phyloP scores from a whole-genome alignment of 106 monocot species.

The Acanthochlamys bracteata region DNA sequence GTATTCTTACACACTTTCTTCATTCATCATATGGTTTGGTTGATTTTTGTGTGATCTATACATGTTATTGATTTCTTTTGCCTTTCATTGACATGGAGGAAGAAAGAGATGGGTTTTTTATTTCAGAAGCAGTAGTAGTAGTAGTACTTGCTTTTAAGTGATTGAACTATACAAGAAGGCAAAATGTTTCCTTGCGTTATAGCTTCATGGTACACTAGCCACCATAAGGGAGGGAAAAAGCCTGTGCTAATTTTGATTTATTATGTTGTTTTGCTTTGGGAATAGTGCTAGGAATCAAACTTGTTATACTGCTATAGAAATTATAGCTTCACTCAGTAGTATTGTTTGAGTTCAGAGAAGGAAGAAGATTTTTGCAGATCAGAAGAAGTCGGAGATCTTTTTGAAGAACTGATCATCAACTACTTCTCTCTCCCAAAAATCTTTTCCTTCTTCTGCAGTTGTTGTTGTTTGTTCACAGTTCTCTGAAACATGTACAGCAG shows the following conservation, averaged over 20 bases:
- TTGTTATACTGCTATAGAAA: no score
- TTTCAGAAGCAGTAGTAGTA: not conserved
- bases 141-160: not conserved
- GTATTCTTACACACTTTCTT: not conserved
- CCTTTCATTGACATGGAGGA: no score
- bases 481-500: no score
- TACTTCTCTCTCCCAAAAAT: no score
- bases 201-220: slow-evolving; percentile 6
- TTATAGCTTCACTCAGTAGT: not conserved
- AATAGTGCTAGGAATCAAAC: not conserved
- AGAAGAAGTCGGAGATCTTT: no score
- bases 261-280: not conserved
- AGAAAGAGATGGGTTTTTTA: not conserved
- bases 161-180: slow-evolving; percentile 3
- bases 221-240: not conserved
- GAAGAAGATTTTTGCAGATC: not conserved
- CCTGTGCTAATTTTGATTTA: not conserved
- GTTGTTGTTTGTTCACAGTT: no score
- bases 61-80: not conserved
- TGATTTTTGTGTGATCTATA: not conserved
- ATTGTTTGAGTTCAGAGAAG: not conserved
- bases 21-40: not conserved
- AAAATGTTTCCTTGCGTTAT: not conserved
- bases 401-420: no score
- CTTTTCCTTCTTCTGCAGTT: no score